These are phyloP conservation scores for Pestalotiopsis sp. DNA, from an alignment of 2,329 filamentous ascomycete species.

Conservation along the genomic window DNA sequence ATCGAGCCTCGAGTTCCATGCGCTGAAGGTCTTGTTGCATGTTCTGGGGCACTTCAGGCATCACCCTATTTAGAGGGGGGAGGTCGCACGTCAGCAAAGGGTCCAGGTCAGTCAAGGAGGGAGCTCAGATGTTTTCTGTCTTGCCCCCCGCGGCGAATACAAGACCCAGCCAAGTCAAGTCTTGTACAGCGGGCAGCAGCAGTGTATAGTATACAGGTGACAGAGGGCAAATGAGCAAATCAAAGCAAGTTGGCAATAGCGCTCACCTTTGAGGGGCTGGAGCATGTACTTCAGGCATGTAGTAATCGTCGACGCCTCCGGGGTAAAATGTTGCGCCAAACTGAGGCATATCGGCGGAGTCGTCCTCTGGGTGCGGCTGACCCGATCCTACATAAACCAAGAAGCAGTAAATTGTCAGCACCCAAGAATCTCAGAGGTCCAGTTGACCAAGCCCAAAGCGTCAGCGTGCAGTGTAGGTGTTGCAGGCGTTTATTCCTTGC, in stretches of 20 bases:
- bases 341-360: conserved; percentile 43
- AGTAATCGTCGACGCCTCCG: conserved; percentile 60
- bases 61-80: conserved; percentile 61
- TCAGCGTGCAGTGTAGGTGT: conserved; percentile 1
- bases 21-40: conserved; percentile 94
- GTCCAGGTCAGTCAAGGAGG: not conserved
- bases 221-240: conserved; percentile 8
- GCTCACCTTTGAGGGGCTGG: conserved; percentile 60
- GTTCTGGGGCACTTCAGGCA: conserved; percentile 93
- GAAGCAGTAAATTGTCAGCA: conserved; percentile 16
- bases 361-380: conserved; percentile 29
- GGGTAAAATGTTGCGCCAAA: conserved; percentile 62
- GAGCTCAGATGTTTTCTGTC: not conserved
- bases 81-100: conserved; percentile 4
- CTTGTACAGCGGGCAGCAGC: not conserved
- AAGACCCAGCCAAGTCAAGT: not conserved
- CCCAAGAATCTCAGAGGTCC: conserved; percentile 7
- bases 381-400: conserved; percentile 30
- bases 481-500: conserved; percentile 7
- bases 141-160: not conserved
- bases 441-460: conserved; percentile 8
- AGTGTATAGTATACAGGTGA: conserved; percentile 1
- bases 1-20: conserved; percentile 78
- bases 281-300: conserved; percentile 61
- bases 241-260: conserved; percentile 12